A percentile compares a stretch with the other conserved stretches of the same genome.
These are phyloP conservation scores for Dothidotthia symphoricarpi DNA, from an alignment of 2,329 filamentous ascomycete genomes.

Conservation along the genomic window DNA sequence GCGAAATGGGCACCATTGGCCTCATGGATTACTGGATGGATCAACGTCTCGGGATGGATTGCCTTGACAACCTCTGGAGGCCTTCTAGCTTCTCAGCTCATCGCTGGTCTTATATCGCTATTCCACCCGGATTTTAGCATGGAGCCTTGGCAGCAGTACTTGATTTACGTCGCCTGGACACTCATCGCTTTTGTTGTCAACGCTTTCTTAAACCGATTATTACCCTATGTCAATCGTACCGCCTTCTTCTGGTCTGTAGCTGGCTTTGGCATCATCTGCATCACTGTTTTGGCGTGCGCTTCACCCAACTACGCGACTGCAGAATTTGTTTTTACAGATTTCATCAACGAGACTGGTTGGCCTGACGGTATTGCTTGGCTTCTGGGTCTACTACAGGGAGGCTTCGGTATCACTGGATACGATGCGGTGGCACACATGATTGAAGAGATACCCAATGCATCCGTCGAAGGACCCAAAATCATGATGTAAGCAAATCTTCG, in stretches of 20 bases:
- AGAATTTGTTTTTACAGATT: slow-evolving; percentile 64
- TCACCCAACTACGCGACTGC: slow-evolving; percentile 64
- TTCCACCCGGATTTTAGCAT: slow-evolving; percentile 58
- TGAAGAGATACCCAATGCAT: slow-evolving; percentile 59
- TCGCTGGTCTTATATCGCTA: slow-evolving; percentile 64
- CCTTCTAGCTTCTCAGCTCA: slow-evolving; percentile 64
- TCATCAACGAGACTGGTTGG: slow-evolving; percentile 69
- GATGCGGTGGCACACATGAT: slow-evolving; percentile 57
- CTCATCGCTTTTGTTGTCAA: slow-evolving; percentile 63
- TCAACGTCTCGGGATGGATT: slow-evolving; percentile 70
- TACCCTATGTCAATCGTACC: slow-evolving; percentile 65
- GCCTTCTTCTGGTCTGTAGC: slow-evolving; percentile 70
- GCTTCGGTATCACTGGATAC: slow-evolving; percentile 56
- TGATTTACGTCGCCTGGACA: slow-evolving; percentile 68
- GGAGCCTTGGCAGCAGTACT: slow-evolving; percentile 68
- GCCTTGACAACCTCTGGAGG: slow-evolving; percentile 65
- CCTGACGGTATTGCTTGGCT: slow-evolving; percentile 63
- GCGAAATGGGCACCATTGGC: slow-evolving; percentile 60
- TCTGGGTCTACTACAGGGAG: slow-evolving; percentile 53
- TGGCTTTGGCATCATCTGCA: slow-evolving; percentile 68
- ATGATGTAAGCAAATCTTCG: no score
- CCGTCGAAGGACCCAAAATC: slow-evolving; percentile 61
- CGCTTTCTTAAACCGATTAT: slow-evolving; percentile 59
- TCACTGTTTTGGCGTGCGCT: slow-evolving; percentile 65
- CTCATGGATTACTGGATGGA: slow-evolving; percentile 72